These are phyloP conservation scores for Allomyces arbusculus DNA, from an alignment of 192 early-diverging fungal species.

Conservation along the genomic window DNA sequence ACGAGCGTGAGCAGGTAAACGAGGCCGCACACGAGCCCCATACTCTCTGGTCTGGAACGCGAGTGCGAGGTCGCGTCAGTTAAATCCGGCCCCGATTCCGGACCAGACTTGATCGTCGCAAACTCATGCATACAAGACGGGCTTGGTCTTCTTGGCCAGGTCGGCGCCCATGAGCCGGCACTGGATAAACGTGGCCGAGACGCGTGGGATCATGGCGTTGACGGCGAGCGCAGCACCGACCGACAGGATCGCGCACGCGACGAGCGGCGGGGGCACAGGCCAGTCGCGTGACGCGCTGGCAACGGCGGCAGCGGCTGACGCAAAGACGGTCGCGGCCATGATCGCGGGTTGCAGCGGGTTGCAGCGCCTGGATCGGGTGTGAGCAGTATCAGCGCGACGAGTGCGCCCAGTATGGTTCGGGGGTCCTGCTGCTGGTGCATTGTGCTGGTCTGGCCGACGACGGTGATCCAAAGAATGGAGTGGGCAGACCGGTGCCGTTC, in stretches of 20 bases:
- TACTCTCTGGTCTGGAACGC: slow-evolving; percentile 58
- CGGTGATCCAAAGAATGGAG: too few relatives aligned
- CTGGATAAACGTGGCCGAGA: background rate
- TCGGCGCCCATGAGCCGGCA: background rate
- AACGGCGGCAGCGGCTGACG: too few relatives aligned
- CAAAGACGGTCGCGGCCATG: too few relatives aligned
- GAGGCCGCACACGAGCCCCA: slow-evolving; percentile 74
- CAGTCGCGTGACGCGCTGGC: too few relatives aligned
- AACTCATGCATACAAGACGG: background rate
- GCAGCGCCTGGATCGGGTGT: too few relatives aligned
- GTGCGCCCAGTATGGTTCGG: too few relatives aligned
- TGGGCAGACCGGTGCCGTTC: too few relatives aligned
- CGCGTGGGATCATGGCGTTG: background rate
- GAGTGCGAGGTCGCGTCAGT: background rate
- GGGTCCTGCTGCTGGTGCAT: too few relatives aligned
- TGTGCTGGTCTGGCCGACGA: too few relatives aligned
- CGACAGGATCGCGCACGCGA: background rate
- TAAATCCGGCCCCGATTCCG: background rate
- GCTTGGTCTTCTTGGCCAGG: background rate
- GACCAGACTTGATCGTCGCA: background rate
- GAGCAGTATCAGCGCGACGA: too few relatives aligned
- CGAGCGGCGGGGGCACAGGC: background rate
- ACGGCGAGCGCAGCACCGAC: background rate
- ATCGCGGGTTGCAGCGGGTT: too few relatives aligned
- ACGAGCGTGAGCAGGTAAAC: slow-evolving; percentile 76